phyloP scores from a whole-genome alignment of 1,139 yeast species.

The Yamadazyma diospyri region DNA sequence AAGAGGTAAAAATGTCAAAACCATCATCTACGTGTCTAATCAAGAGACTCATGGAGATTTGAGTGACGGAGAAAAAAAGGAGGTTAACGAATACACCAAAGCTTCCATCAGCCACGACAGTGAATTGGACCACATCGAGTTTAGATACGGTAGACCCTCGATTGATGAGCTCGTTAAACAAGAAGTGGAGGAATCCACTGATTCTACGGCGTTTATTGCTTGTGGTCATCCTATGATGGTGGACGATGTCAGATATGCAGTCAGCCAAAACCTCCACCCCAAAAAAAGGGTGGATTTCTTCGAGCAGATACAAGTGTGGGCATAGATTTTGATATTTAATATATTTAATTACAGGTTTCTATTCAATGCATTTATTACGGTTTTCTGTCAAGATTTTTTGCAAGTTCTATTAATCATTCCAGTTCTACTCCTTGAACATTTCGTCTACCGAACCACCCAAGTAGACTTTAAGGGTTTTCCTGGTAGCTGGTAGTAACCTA shows the following conservation, averaged over 20 bases:
- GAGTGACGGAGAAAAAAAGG: constrained; percentile 8
- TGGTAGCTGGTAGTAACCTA: constrained; percentile 65
- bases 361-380: neutral
- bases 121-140: constrained; percentile 28
- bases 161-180: constrained; percentile 30
- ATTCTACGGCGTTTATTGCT: constrained; percentile 42
- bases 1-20: constrained; percentile 26
- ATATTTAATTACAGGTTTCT: neutral
- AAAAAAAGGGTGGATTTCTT: constrained; percentile 34
- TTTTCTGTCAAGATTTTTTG: neutral
- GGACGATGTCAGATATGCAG: constrained; percentile 43
- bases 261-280: constrained; percentile 21
- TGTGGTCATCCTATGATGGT: constrained; percentile 52
- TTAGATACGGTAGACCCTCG: constrained; percentile 48
- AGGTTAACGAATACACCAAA: constrained; percentile 7
- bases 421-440: constrained; percentile 32
- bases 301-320: constrained; percentile 41
- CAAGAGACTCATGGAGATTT: constrained; percentile 22
- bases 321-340: constrained; percentile 1
- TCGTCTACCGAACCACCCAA: constrained; percentile 64
- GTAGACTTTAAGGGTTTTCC: constrained; percentile 56
- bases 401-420: neutral
- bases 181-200: constrained; percentile 33
- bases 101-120: constrained; percentile 6
- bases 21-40: constrained; percentile 42